Base-by-base conservation (phyloP, 495 filamentous ascomycete genomes). In the Penicillium maclennaniae region DNA sequence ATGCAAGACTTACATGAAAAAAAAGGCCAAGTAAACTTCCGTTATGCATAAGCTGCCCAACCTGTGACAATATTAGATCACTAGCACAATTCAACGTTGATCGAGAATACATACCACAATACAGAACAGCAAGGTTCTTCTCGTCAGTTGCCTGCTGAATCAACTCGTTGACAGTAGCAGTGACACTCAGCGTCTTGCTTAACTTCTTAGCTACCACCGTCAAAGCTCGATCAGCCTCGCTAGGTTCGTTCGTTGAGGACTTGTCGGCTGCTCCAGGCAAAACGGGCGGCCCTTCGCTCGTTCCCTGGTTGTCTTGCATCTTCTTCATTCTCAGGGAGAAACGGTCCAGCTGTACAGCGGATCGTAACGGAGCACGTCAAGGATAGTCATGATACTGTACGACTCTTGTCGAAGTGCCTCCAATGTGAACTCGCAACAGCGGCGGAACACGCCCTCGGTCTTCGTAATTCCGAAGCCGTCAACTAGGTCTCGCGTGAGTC, bases 371-470 rank as follows among this genome's bases (percentile, higher is more conserved):
- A 98, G 78, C 25, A 97, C 93, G 60, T 97, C 92, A 0, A 98
- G 81, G 41, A 98, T 92, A 4, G 92, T 96, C 89, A 93, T 96
- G 67, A 98, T 97, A 58, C 85, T 90, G 58, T 95, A 95, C 0
- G 85, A 86, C 68, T 98, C 93, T 62, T 95, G 86, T 10, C 95
- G 85, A 27, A 98, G 77, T 15, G 95, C 90, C 55, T 96, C 91
- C 6, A 98, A 80, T 0, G 92, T 97, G 62, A 97, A 97, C 68
- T 98, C 95, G 69, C 95, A 98, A 69, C 95, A 98, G 20, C 93
- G 81, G 10, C 92, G 83, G 74, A 97, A 98, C 2, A 97, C 89
- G 7, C 93, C 93, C 71, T 98, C 93, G 0, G 91, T 96, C 59
- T 87, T 87, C 28, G 90, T 95, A 56, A 97, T 89, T 19, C 93